Conservation (phyloP, 257 asterid genomes). For the Cinchona pubescens region DNA sequence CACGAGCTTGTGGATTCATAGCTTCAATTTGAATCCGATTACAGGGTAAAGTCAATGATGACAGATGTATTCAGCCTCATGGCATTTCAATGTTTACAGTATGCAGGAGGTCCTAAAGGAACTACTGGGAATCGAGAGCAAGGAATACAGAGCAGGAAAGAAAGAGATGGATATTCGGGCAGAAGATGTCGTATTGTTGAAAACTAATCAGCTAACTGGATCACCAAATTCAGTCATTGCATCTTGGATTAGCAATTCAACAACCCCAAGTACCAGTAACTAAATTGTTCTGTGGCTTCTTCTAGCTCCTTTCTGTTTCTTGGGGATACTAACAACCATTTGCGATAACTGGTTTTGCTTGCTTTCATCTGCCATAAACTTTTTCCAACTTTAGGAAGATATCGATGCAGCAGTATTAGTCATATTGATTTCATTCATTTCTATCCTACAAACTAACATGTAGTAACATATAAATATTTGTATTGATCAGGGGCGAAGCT, state of each 20-base stretch:
- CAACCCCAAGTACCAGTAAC: constrained; percentile 25
- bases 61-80: constrained; percentile 55
- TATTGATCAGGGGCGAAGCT: no score
- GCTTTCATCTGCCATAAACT: neutral
- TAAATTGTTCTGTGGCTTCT: constrained; percentile 2
- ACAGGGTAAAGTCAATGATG: constrained; percentile 38
- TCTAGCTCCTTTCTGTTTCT: neutral
- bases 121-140: constrained; percentile 42
- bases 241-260: constrained; percentile 18
- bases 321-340: constrained; percentile 1
- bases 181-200: constrained; percentile 37
- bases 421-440: constrained; percentile 1
- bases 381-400: constrained; percentile 6
- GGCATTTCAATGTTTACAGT: constrained; percentile 71
- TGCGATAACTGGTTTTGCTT: constrained; percentile 13
- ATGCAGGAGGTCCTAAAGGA: constrained; percentile 59
- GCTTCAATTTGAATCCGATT: constrained; percentile 48
- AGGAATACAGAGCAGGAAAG: constrained; percentile 25
- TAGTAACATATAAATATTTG: neutral
- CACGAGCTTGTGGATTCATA: constrained; percentile 65
- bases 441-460: neutral
- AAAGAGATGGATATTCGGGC: constrained; percentile 32
- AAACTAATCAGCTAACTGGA: constrained; percentile 6
- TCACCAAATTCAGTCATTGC: constrained; percentile 32
- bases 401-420: constrained; percentile 14